phyloP scores from a whole-genome alignment of 306 rosid genomes.

The Rubus idaeus region DNA sequence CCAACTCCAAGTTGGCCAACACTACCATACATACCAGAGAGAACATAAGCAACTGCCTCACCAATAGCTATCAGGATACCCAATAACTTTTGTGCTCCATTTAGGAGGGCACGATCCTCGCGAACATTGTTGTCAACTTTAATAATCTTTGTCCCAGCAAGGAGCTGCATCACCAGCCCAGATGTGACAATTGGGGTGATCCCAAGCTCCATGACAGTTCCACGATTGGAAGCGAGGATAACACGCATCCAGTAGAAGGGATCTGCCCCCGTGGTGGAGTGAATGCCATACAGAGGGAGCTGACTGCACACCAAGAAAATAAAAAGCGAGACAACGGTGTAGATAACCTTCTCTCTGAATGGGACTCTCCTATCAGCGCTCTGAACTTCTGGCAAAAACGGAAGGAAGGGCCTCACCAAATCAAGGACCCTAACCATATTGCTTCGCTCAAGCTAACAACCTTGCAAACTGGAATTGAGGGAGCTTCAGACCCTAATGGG shows the following conservation, averaged over 20 bases:
- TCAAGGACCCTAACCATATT: slow-evolving; percentile 67
- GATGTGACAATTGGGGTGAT: slow-evolving; percentile 95
- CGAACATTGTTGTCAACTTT: slow-evolving; percentile 91
- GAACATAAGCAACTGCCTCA: slow-evolving; percentile 95
- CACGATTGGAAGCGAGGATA: slow-evolving; percentile 88
- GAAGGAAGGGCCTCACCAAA: slow-evolving; percentile 81
- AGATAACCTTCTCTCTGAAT: slow-evolving; percentile 91
- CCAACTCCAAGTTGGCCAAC: slow-evolving; percentile 97
- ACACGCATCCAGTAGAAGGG: slow-evolving; percentile 97
- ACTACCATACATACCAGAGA: slow-evolving; percentile 92
- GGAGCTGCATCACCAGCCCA: slow-evolving; percentile 86
- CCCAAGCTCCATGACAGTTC: slow-evolving; percentile 96
- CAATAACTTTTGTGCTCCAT: slow-evolving; percentile 85
- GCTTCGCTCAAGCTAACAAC: no score
- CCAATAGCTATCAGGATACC: slow-evolving; percentile 90
- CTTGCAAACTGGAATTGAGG: no score
- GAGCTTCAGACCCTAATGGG: no score
- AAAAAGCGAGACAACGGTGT: slow-evolving; percentile 84
- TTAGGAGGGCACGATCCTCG: slow-evolving; percentile 84
- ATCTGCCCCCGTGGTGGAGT: slow-evolving; percentile 95
- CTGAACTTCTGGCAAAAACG: slow-evolving; percentile 87
- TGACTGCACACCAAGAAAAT: slow-evolving; percentile 88
- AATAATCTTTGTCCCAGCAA: slow-evolving; percentile 83
- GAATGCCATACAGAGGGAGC: slow-evolving; percentile 91
- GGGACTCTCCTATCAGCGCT: slow-evolving; percentile 83